Conservation (phyloP, 2,329 filamentous ascomycete species). For the Aspergillus persii region DNA sequence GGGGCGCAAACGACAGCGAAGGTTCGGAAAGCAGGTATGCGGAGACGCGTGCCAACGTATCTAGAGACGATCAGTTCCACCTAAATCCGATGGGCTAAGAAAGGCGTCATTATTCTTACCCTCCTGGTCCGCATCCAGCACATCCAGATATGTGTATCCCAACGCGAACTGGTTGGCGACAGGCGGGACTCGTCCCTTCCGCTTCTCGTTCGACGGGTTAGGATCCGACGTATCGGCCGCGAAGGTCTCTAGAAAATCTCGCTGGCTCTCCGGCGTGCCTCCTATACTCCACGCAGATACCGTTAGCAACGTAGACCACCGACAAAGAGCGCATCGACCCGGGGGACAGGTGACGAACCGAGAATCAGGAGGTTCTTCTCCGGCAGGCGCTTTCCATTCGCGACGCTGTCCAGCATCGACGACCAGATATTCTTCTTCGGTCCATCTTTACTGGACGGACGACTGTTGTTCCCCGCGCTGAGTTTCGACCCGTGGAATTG, state of each 20-base stretch:
- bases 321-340: conserved; percentile 1
- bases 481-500: conserved; percentile 34
- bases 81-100: not conserved
- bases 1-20: conserved; percentile 75
- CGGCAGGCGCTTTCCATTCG: conserved; percentile 82
- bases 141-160: conserved; percentile 93
- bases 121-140: conserved; percentile 90
- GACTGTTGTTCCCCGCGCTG: conserved; percentile 34
- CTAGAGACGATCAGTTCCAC: conserved; percentile 44
- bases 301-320: conserved; percentile 16
- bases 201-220: conserved; percentile 46
- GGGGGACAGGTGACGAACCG: conserved; percentile 52
- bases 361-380: conserved; percentile 89
- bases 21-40: conserved; percentile 85
- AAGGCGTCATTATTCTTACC: conserved; percentile 49
- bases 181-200: conserved; percentile 62
- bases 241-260: conserved; percentile 71
- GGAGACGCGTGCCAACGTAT: conserved; percentile 85
- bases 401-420: conserved; percentile 85
- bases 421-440: conserved; percentile 89
- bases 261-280: conserved; percentile 77
- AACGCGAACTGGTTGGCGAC: conserved; percentile 90
- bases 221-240: conserved; percentile 43
- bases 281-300: conserved; percentile 50
- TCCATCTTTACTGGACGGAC: conserved; percentile 57